Evolutionary conservation across 495 filamentous ascomycete genomes (phyloP).

Genomic region (Filosporella fistucella): DNA sequence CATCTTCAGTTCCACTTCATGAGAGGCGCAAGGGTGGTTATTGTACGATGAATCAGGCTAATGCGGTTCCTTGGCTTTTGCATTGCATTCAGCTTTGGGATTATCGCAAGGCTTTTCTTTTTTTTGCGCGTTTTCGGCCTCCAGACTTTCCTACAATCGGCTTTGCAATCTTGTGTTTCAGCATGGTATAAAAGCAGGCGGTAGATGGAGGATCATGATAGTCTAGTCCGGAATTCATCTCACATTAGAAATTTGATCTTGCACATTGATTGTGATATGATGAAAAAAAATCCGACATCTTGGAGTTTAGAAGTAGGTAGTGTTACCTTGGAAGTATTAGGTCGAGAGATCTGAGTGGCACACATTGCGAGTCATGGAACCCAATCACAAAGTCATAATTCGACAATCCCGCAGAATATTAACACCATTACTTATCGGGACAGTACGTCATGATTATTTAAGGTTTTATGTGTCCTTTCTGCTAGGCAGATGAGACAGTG

Average conservation of each 20-base stretch:
- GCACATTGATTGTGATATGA: too few relatives aligned
- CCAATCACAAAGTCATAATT: too few relatives aligned
- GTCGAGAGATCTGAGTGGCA: too few relatives aligned
- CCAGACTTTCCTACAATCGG: conserved; percentile 17
- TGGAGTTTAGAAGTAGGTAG: too few relatives aligned
- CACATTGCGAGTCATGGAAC: too few relatives aligned
- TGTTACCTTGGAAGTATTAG: too few relatives aligned
- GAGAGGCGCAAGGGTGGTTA: conserved; percentile 27
- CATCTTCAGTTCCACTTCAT: conserved; percentile 25
- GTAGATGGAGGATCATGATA: conserved; percentile 28
- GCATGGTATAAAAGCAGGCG: conserved; percentile 30
- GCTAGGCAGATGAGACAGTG: too few relatives aligned
- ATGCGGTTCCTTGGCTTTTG: conserved; percentile 18
- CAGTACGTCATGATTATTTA: too few relatives aligned
- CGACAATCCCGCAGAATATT: too few relatives aligned
- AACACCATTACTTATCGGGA: too few relatives aligned
- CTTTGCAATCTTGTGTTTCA: conserved; percentile 26
- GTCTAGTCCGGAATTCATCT: conserved; percentile 27
- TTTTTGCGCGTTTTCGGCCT: conserved; percentile 16
- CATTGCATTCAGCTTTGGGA: conserved; percentile 14
- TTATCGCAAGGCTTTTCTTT: conserved; percentile 10
- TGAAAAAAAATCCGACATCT: too few relatives aligned
- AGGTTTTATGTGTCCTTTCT: too few relatives aligned
- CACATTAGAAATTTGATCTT: conserved; percentile 28
- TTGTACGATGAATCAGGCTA: conserved; percentile 27